phyloP scores from a whole-genome alignment of 2,329 filamentous ascomycete genomes.

The Monilinia polystroma region DNA sequence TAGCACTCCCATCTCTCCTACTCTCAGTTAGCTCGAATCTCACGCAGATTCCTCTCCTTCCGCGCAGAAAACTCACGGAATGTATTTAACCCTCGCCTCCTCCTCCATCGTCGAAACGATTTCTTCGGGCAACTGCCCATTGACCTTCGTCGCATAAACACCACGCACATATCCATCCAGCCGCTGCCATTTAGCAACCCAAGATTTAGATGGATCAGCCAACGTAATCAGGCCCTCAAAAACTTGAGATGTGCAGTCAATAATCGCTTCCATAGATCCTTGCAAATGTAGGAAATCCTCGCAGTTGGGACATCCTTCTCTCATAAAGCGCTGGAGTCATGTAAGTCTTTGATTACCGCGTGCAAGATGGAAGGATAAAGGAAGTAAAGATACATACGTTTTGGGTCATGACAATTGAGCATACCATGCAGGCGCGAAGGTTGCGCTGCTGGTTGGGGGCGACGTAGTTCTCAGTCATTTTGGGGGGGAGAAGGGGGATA shows the following conservation, averaged over 20 bases:
- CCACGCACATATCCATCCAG: slow-evolving; percentile 84
- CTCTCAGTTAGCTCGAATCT: slow-evolving; percentile 28
- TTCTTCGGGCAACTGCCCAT: slow-evolving; percentile 71
- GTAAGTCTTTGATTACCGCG: slow-evolving; percentile 23
- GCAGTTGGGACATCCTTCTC: slow-evolving; percentile 93
- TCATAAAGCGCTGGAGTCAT: slow-evolving; percentile 70
- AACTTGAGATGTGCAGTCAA: slow-evolving; percentile 92
- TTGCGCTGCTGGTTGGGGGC: slow-evolving; percentile 75
- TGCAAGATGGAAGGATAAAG: slow-evolving; percentile 13
- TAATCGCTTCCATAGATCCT: slow-evolving; percentile 75
- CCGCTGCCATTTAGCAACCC: slow-evolving; percentile 97
- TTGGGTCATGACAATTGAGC: slow-evolving; percentile 86
- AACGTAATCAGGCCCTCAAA: slow-evolving; percentile 91
- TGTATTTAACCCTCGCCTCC: slow-evolving; percentile 63
- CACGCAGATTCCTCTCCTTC: background rate
- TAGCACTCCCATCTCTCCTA: slow-evolving; percentile 57
- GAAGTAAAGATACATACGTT: slow-evolving; percentile 50
- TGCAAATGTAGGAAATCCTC: slow-evolving; percentile 85
- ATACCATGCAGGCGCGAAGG: slow-evolving; percentile 97
- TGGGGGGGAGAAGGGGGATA: background rate
- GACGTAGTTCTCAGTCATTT: slow-evolving; percentile 60
- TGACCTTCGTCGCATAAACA: slow-evolving; percentile 93
- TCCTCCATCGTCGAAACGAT: slow-evolving; percentile 60
- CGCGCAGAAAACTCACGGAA: slow-evolving; percentile 53
- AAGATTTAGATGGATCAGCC: slow-evolving; percentile 77